Evolutionary conservation across 805 yeast species (phyloP), one percentile per base, ranked within the genome.

Genomic region (Sugiyamaella chiloensis): DNA sequence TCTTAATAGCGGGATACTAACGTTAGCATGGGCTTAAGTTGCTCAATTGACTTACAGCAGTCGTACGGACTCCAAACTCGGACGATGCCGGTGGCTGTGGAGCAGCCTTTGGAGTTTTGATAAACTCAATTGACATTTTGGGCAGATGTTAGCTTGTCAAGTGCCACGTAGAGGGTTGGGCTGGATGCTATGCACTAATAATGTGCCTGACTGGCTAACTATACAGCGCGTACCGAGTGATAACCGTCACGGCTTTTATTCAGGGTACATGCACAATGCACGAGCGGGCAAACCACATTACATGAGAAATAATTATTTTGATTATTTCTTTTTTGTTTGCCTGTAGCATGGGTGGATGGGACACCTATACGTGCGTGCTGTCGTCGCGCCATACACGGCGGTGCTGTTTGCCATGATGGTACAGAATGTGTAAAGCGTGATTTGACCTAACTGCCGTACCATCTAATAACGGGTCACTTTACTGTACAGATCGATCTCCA

Each of bases 1-100:
- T 88, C 61, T 83, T 79, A 63, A 88, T 87, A 5, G 90, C 72
- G 23, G 95, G 95, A 42, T 63, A 78, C 70, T 61, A n/a, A n/a
- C n/a, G n/a, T n/a, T n/a, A n/a, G n/a, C n/a, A n/a, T n/a, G n/a
- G n/a, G n/a, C n/a, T n/a, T n/a, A n/a, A n/a, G n/a, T n/a, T n/a
- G n/a, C n/a, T n/a, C n/a, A n/a, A n/a, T n/a, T n/a, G n/a, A 67
- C 74, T 52, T 60, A 70, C 74, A 50, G 62, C 69, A 21, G 80
- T 75, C 56, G 80, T 76, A 55, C 70, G 63, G 45, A 74, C 74
- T 34, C 87, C 86, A 52, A 69, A 73, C 47, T 68, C 74, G 32
- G 60, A 58, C 21, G 68, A 57, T 5, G 77, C 62, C 27, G 69
- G 63, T 7, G 76, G 74, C 37, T 64, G 73, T 24, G 69, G 57